These are phyloP conservation scores for Lachnellula cervina DNA, from an alignment of 2,329 filamentous ascomycete species.

Conservation along the genomic window DNA sequence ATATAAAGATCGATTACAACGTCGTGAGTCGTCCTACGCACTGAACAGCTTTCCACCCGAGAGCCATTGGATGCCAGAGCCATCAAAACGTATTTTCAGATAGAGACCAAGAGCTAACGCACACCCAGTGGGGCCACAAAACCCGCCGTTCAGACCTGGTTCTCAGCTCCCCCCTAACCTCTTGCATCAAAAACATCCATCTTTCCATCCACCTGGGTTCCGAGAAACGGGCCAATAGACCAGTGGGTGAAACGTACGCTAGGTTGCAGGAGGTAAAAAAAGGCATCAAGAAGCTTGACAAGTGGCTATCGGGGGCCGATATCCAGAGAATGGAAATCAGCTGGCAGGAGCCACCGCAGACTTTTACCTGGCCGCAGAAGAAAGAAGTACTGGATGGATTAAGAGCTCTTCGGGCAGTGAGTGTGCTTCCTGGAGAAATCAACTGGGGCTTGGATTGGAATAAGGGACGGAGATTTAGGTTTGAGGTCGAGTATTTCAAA, in stretches of 20 bases:
- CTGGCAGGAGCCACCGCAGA: constrained; percentile 29
- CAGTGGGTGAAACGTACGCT: constrained; percentile 27
- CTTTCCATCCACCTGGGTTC: constrained; percentile 22
- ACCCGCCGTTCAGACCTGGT: constrained; percentile 22
- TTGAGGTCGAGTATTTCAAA: constrained; percentile 24
- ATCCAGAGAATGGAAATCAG: constrained; percentile 20
- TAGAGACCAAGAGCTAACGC: background rate
- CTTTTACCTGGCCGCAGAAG: constrained; percentile 27
- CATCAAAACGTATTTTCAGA: background rate
- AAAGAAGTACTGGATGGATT: constrained; percentile 25
- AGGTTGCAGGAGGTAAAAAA: constrained; percentile 21
- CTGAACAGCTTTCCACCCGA: no score
- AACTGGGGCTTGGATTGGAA: constrained; percentile 29
- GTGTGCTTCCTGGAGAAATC: constrained; percentile 22
- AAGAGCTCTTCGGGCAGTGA: constrained; percentile 15
- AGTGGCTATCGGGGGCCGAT: constrained; percentile 25
- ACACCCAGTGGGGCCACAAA: constrained; percentile 21
- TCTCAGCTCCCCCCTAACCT: constrained; percentile 17
- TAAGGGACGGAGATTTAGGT: constrained; percentile 23
- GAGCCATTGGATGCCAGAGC: no score
- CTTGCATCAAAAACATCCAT: constrained; percentile 23
- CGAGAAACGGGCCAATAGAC: constrained; percentile 33
- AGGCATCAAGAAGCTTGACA: constrained; percentile 23
- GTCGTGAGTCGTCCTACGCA: constrained; percentile 2
- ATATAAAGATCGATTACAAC: constrained; percentile 24